Percentiles rank a stretch among this genome's conserved stretches.
Evolutionary conservation across 2,329 filamentous ascomycete species (phyloP).

Genomic region (Pseudocercospora vitis): DNA sequence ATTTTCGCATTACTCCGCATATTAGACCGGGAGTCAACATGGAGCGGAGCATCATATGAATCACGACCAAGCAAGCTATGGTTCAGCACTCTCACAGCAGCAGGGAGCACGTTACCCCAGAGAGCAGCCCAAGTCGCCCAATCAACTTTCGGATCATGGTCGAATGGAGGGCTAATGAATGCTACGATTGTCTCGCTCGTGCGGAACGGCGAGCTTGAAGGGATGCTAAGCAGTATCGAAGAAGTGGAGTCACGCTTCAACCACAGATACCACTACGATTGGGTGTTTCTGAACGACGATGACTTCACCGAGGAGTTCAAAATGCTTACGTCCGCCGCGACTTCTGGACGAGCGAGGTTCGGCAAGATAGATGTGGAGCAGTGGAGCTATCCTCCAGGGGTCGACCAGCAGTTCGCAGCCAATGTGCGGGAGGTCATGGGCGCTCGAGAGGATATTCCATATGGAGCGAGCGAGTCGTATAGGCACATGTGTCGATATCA

Average conservation of each 20-base stretch:
- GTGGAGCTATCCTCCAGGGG: constrained; percentile 3
- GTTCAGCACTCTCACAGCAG: too few species aligned
- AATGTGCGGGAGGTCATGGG: background rate
- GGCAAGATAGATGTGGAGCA: constrained; percentile 1
- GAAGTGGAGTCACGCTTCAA: constrained; percentile 67
- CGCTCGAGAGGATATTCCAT: background rate
- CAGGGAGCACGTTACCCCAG: too few species aligned
- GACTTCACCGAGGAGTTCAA: constrained; percentile 9
- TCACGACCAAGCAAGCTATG: too few species aligned
- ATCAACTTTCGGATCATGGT: too few species aligned
- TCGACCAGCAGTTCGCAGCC: background rate
- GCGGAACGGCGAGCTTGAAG: constrained; percentile 70
- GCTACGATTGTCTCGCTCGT: constrained; percentile 94
- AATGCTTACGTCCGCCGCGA: background rate
- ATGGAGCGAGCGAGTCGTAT: constrained; percentile 27
- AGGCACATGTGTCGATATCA: constrained; percentile 46
- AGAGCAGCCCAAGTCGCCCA: too few species aligned
- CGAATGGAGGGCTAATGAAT: constrained; percentile 50
- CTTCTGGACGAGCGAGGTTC: constrained; percentile 3
- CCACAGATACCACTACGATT: constrained; percentile 2
- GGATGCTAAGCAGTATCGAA: constrained; percentile 91
- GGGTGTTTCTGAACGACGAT: constrained; percentile 8
- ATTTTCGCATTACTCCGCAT: too few species aligned
- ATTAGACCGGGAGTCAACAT: too few species aligned
- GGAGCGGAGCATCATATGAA: too few species aligned